Evolutionary conservation across 495 filamentous ascomycete genomes (phyloP), one percentile per base, ranked within the genome.

Genomic region (Beverwykella pulmonaria): DNA sequence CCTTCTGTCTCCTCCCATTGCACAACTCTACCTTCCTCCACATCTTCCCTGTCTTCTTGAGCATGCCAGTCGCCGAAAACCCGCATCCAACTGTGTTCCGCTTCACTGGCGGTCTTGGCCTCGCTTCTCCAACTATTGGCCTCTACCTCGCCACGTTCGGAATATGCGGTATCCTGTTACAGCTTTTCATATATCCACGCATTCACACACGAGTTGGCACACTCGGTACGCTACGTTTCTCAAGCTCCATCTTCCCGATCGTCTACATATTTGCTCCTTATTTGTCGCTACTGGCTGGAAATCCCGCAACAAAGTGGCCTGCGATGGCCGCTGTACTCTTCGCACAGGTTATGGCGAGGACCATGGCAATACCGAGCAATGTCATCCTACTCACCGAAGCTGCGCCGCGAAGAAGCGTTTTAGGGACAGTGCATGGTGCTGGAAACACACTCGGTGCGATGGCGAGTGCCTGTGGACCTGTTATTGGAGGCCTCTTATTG

Each of bases 141-240:
- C 80, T 90, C 26, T 83, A 92, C 65, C 91, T 90, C 72, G 90
- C 90, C 0, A 60, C 88, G 30, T 92, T 92, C 75, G 92, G 90
- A n/a, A 77, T 91, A 55, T 75, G 82, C 58, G 88, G 89, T 68
- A 90, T 92, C 69, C 61, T 92, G 30, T 82, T 91, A 19, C 92
- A 96, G 72, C 92, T 96, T 77, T 77, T 90, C 61, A 63, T 91
- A 62, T 96, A 93, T 78, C 92, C 92, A 2, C 71, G 79, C 0
- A 73, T 90, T 7, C 92, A 89, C 39, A 78, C 83, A 17, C 83
- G 81, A 10, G 90, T 83, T 68, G 92, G 92, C 6, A 86, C 90
- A 2, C 78, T 94, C 1, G 82, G 79, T 36, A 90, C 86, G 75
- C 85, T 87, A 69, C 87, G 87, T 69, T 68, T 75, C 26, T 83